Evolutionary conservation across 352 stramenopile species (phyloP), one percentile per base, ranked within the genome.

Genomic region (Pythium plurisporium): DNA sequence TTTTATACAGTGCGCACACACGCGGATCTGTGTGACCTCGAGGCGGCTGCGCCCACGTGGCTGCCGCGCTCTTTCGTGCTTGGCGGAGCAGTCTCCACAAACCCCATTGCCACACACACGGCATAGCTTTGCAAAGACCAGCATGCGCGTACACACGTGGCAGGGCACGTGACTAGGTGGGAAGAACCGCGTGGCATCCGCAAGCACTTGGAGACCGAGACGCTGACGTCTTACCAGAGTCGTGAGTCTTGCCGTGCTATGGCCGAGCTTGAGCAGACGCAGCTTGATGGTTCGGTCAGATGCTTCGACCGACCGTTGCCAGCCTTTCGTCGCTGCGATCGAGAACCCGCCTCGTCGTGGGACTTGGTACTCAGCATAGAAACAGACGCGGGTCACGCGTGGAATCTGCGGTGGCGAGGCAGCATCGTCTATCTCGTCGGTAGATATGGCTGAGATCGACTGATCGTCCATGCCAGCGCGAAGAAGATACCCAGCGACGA

Each of bases 21-120:
- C 65, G n/a, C 74, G 67, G 15, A 84, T 64, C 15, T 48, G 53
- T 29, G 70, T 55, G 34, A 74, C 59, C 3, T 40, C 34, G 11
- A 67, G n/a, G 2, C 59, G 59, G 22, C 31, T 25, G 29, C 38
- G 50, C 33, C 37, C 33, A 2, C 30, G 37, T 8, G 53, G 25
- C 2, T 29, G n/a, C 10, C 72, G 62, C 49, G 73, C 64, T 9
- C 69, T 61, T 41, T 73, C 62, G 27, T 71, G 53, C 29, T 67
- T 68, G 31, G 30, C 52, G 15, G 63, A 72, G 59, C 80, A 90
- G 37, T 55, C 63, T 36, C 64, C 44, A 46, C 80, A 90, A 19
- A 87, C 76, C 34, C 67, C 55, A 44, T 82, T 82, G 5, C 75
- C 75, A 38, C 80, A 90, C 26, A 90, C 48, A 26, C 79, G 65